Evolutionary conservation across 768 basidiomycete genomes (phyloP).

Genomic region (Terana coerulea): DNA sequence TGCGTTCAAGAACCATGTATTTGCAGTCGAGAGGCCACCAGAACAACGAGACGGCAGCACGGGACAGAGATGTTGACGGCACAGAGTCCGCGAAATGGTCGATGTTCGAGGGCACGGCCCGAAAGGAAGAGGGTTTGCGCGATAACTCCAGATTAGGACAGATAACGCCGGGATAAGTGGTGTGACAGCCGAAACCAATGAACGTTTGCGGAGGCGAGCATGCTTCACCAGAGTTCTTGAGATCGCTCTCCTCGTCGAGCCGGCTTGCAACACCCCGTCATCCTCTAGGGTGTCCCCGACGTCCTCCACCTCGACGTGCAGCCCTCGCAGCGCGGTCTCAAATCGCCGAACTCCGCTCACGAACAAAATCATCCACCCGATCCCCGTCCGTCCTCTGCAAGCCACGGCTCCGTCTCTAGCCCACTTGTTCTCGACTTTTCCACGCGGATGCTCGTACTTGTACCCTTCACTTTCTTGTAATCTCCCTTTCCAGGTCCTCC

Average conservation of each 20-base stretch:
- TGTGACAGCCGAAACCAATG: slow-evolving; percentile 3
- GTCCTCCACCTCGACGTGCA: slow-evolving; percentile 1
- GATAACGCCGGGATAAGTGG: slow-evolving; percentile 6
- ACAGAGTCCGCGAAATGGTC: no score
- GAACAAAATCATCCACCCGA: neutral
- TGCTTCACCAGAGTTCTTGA: slow-evolving; percentile 4
- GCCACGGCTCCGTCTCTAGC: neutral
- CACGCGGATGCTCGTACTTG: slow-evolving; percentile 5
- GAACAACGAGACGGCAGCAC: no score
- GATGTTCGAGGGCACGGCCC: neutral
- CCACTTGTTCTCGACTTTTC: slow-evolving; percentile 6
- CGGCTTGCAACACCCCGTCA: slow-evolving; percentile 8
- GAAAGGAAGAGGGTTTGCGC: neutral
- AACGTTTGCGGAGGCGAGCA: slow-evolving; percentile 8
- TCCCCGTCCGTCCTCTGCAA: neutral
- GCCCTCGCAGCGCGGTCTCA: neutral
- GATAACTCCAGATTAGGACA: neutral
- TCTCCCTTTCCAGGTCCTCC: neutral
- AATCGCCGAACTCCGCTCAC: neutral
- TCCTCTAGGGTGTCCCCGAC: slow-evolving; percentile 3
- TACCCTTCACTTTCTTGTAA: slow-evolving; percentile 1
- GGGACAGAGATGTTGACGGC: no score
- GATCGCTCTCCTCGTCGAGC: slow-evolving; percentile 10
- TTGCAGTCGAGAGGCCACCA: no score
- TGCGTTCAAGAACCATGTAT: no score